Percentiles rank a stretch among this genome's conserved stretches.
Conservation (phyloP, 1,284 basidiomycete species). For the Sporisorium reilianum region DNA sequence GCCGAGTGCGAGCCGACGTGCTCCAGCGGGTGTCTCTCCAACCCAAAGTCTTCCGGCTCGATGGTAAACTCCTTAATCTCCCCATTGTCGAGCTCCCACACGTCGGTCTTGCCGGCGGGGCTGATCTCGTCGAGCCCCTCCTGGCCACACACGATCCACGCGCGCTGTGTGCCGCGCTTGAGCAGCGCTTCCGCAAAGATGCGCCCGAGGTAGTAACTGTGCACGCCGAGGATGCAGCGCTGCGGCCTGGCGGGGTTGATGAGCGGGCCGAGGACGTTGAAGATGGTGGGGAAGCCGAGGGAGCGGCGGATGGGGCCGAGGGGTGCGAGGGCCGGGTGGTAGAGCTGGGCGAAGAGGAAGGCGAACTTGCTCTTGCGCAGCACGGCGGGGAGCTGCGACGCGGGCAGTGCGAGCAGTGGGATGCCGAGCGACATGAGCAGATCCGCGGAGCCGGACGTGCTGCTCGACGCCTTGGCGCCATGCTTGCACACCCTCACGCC, state of each 20-base stretch:
- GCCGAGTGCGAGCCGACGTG: constrained; percentile 56
- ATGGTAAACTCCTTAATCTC: constrained; percentile 57
- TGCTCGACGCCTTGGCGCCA: constrained; percentile 92
- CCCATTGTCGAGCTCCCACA: constrained; percentile 62
- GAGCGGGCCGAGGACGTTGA: constrained; percentile 94
- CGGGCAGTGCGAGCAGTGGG: constrained; percentile 77
- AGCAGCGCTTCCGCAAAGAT: constrained; percentile 83
- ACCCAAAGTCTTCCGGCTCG: constrained; percentile 60
- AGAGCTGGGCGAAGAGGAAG: constrained; percentile 93
- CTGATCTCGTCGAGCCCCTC: constrained; percentile 95
- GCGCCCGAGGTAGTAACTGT: constrained; percentile 83
- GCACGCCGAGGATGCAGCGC: constrained; percentile 88
- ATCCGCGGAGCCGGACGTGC: constrained; percentile 93
- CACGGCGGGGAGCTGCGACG: constrained; percentile 70
- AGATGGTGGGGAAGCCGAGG: constrained; percentile 95
- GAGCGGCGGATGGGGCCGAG: constrained; percentile 86
- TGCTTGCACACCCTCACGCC: constrained; percentile 96
- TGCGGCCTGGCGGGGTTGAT: constrained; percentile 89
- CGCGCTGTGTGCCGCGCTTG: constrained; percentile 77
- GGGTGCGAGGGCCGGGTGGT: constrained; percentile 86
- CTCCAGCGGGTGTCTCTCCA: constrained; percentile 53
- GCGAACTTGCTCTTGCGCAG: constrained; percentile 76
- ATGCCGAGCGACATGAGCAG: constrained; percentile 88
- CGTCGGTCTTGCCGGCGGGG: constrained; percentile 83
- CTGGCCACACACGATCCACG: constrained; percentile 91